A percentile compares a stretch with the other conserved stretches of the same genome.
These are phyloP conservation scores for Gryganskiella cystojenkinii DNA, from an alignment of 192 early-diverging fungal genomes.

Conservation along the genomic window DNA sequence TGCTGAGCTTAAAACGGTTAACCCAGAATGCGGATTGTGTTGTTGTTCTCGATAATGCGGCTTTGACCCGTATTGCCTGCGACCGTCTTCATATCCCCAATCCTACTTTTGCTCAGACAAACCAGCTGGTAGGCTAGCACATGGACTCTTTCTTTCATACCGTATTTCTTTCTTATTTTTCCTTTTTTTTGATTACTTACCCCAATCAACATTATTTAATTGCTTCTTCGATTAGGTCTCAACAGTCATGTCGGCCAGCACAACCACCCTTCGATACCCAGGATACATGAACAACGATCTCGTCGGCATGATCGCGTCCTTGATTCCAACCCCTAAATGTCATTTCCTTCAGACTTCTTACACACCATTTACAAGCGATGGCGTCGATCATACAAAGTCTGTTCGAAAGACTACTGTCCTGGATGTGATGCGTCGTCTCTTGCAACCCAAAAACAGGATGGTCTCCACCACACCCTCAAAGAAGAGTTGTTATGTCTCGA, in stretches of 20 bases:
- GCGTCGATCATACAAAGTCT: constrained; percentile 89
- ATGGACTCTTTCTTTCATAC: too few species aligned
- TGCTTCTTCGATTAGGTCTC: constrained; percentile 86
- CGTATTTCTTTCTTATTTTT: background rate
- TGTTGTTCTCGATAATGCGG: constrained; percentile 96
- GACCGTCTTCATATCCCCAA: constrained; percentile 94
- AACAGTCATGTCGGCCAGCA: constrained; percentile 97
- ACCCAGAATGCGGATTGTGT: constrained; percentile 96
- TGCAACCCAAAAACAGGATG: constrained; percentile 98
- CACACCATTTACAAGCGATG: constrained; percentile 96
- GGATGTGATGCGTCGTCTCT: constrained; percentile 96
- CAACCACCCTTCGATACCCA: constrained; percentile 96
- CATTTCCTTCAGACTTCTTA: constrained; percentile 96
- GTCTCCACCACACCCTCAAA: constrained; percentile 93
- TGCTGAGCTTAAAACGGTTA: constrained; percentile 91
- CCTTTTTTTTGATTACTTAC: too few species aligned
- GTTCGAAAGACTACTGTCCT: constrained; percentile 97
- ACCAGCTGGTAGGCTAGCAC: constrained; percentile 96
- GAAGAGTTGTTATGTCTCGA: constrained; percentile 95
- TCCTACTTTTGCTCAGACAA: constrained; percentile 95
- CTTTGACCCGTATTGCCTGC: constrained; percentile 90
- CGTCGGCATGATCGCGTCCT: constrained; percentile 92
- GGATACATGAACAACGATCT: constrained; percentile 99
- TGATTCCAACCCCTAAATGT: constrained; percentile 98
- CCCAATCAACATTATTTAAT: background rate